Evolutionary conservation across 257 asterid genomes (phyloP).

Genomic region (Scutellaria galericulata): DNA sequence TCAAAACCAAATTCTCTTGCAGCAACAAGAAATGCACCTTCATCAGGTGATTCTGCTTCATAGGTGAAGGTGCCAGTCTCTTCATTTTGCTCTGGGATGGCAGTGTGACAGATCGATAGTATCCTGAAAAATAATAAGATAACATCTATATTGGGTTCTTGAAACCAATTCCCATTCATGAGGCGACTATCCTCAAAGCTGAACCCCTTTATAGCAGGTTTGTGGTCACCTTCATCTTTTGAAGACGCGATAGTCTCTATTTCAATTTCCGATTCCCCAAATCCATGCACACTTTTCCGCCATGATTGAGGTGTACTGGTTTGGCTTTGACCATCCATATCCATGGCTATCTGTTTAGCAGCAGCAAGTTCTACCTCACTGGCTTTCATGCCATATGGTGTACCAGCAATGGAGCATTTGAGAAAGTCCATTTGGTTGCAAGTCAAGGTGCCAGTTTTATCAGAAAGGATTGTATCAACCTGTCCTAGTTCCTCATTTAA

Average conservation of each 20-base stretch:
- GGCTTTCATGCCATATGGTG: conserved; percentile 73
- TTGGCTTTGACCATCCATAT: conserved; percentile 67
- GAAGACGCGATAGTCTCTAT: conserved; percentile 66
- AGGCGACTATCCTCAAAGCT: conserved; percentile 90
- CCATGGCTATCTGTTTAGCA: conserved; percentile 95
- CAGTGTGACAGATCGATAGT: conserved; percentile 90
- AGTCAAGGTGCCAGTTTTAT: conserved; percentile 97
- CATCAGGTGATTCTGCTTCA: conserved; percentile 99
- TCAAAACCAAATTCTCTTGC: conserved; percentile 98
- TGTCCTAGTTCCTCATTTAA: conserved; percentile 97
- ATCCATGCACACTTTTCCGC: conserved; percentile 45
- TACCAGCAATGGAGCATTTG: conserved; percentile 96
- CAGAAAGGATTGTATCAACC: conserved; percentile 94
- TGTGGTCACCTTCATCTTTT: conserved; percentile 51
- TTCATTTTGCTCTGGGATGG: conserved; percentile 86
- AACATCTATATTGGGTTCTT: conserved; percentile 67
- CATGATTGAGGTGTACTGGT: conserved; percentile 48
- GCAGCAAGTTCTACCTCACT: conserved; percentile 99
- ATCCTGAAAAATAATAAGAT: conserved; percentile 78
- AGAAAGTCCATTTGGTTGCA: conserved; percentile 99
- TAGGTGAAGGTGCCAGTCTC: conserved; percentile 71
- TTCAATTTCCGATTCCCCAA: conserved; percentile 68
- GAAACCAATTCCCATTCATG: conserved; percentile 89
- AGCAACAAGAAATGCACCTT: conserved; percentile 92
- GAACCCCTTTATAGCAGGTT: conserved; percentile 78